phyloP scores from a whole-genome alignment of 192 early-diverging fungal genomes.

The Backusella circina region DNA sequence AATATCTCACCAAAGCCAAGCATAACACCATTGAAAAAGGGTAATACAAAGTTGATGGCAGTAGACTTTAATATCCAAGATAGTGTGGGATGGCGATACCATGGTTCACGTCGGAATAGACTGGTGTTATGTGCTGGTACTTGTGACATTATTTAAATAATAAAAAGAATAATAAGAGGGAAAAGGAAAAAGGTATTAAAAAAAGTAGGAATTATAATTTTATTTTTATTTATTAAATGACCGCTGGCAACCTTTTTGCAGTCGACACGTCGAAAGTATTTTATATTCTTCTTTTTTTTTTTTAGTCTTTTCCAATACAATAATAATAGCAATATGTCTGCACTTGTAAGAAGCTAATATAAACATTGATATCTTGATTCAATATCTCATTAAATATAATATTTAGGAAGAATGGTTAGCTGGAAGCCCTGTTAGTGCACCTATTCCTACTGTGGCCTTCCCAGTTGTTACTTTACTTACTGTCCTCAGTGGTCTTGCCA shows the following conservation, averaged over 20 bases:
- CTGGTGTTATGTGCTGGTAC: not conserved
- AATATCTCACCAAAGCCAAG: constrained; percentile 81
- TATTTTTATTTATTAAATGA: too few relatives aligned
- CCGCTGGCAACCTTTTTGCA: not conserved
- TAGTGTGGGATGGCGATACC: constrained; percentile 33
- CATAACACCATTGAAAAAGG: constrained; percentile 59
- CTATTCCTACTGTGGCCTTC: constrained; percentile 21
- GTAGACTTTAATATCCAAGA: constrained; percentile 39
- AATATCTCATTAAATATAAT: not conserved
- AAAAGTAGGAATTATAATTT: not conserved
- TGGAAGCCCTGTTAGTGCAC: constrained; percentile 12
- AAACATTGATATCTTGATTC: not conserved
- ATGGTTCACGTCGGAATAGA: constrained; percentile 17
- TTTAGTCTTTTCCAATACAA: not conserved
- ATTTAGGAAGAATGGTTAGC: constrained; percentile 28
- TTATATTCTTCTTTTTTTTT: not conserved
- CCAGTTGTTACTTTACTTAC: constrained; percentile 15
- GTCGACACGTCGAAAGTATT: not conserved
- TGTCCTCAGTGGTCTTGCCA: constrained; percentile 14
- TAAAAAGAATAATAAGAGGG: not conserved
- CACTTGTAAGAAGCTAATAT: constrained; percentile 4
- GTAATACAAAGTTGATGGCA: constrained; percentile 53
- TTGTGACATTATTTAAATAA: not conserved
- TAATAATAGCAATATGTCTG: constrained; percentile 14
- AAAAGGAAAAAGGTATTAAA: not conserved